Percentiles rank a stretch among this genome's conserved stretches.
These are phyloP conservation scores for Pythium biforme DNA, from an alignment of 352 stramenopile genomes.

Conservation along the genomic window DNA sequence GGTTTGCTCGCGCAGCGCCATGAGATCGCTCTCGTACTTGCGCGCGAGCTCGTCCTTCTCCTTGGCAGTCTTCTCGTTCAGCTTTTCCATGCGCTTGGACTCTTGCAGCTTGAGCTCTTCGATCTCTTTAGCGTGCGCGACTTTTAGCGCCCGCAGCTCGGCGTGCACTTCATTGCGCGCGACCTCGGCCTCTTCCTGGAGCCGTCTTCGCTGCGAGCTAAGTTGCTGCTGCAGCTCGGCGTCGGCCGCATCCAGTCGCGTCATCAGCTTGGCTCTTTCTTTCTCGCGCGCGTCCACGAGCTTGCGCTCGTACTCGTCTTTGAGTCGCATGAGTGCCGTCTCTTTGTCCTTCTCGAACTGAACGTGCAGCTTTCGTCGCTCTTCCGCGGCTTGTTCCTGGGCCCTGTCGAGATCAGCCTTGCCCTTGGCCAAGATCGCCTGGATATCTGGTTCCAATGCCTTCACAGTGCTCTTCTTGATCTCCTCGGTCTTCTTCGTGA, in stretches of 20 bases:
- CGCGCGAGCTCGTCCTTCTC: constrained; percentile 65
- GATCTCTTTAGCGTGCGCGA: constrained; percentile 54
- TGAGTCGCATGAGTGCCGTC: constrained; percentile 42
- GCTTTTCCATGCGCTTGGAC: constrained; percentile 32
- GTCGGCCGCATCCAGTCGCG: constrained; percentile 67
- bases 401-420: constrained; percentile 69
- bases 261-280: constrained; percentile 68
- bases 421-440: constrained; percentile 73
- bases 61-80: constrained; percentile 42
- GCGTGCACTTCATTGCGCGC: constrained; percentile 53
- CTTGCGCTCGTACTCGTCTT: constrained; percentile 72
- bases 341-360: constrained; percentile 66
- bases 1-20: constrained; percentile 51
- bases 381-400: constrained; percentile 51
- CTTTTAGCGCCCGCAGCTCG: constrained; percentile 51
- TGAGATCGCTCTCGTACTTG: constrained; percentile 64
- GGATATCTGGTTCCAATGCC: constrained; percentile 76
- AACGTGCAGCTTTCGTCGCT: constrained; percentile 50
- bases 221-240: constrained; percentile 81
- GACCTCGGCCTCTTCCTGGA: constrained; percentile 72
- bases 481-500: constrained; percentile 81
- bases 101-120: constrained; percentile 59
- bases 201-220: constrained; percentile 54
- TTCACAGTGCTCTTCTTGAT: constrained; percentile 85
- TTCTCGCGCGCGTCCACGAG: constrained; percentile 75